Evolutionary conservation across 208 protist genomes (phyloP).

Genomic region (Wallacemonas sp.): DNA sequence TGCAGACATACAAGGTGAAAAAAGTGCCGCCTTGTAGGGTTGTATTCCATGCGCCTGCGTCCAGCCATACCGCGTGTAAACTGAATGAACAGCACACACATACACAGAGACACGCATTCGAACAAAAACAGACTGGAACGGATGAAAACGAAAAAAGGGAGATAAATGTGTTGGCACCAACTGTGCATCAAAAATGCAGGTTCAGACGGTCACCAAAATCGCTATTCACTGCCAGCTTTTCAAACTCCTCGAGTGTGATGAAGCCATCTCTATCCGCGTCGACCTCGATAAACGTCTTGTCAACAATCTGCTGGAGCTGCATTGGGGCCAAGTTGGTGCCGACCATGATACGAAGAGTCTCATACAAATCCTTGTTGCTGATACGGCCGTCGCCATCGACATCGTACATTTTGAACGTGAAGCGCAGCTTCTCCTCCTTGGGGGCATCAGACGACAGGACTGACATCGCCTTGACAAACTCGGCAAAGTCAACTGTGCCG

Average conservation of each 20-base stretch:
- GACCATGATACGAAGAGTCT: constrained; percentile 94
- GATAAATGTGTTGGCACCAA: too few relatives aligned
- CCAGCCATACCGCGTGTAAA: too few relatives aligned
- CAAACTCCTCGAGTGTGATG: constrained; percentile 93
- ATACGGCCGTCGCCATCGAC: constrained; percentile 94
- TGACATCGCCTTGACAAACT: constrained; percentile 83
- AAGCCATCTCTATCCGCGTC: constrained; percentile 91
- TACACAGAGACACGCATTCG: too few relatives aligned
- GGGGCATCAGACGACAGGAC: constrained; percentile 74
- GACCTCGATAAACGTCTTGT: constrained; percentile 95
- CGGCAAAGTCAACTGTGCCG: constrained; percentile 77
- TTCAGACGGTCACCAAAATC: constrained; percentile 87
- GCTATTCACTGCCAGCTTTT: constrained; percentile 58
- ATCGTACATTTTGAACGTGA: constrained; percentile 96
- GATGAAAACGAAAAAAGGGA: neutral
- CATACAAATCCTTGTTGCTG: constrained; percentile 92
- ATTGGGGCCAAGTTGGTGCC: constrained; percentile 88
- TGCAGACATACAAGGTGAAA: too few relatives aligned
- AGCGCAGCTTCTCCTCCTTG: constrained; percentile 83
- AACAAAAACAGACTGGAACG: too few relatives aligned
- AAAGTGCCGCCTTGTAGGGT: too few relatives aligned
- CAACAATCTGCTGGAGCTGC: constrained; percentile 95
- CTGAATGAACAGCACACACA: too few relatives aligned
- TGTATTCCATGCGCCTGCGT: too few relatives aligned
- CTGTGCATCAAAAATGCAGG: constrained; percentile 64